Evolutionary conservation across 192 early-diverging fungal genomes (phyloP).

Genomic region (Haplosporangium gracile): DNA sequence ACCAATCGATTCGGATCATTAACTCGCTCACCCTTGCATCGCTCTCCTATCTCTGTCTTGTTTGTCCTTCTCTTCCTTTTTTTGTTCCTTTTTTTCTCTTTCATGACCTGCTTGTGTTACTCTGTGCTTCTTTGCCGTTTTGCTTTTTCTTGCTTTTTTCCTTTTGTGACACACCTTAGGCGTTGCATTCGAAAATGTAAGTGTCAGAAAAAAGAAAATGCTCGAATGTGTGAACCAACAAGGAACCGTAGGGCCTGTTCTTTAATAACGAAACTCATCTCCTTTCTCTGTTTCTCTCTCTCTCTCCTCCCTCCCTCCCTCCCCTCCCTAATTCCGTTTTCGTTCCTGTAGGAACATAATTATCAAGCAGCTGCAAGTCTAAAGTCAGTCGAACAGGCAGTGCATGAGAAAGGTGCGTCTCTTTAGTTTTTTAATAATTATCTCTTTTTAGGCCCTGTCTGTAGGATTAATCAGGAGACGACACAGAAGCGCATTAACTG

Average conservation of each 20-base stretch:
- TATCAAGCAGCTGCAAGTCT: conserved; percentile 53
- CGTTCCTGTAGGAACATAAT: conserved; percentile 31
- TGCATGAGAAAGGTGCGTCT: conserved; percentile 51
- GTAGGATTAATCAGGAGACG: neutral
- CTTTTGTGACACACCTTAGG: conserved; percentile 38
- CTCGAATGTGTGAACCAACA: neutral
- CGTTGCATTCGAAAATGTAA: conserved; percentile 69
- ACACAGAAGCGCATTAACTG: neutral
- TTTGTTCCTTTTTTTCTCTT: neutral
- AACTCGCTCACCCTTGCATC: neutral
- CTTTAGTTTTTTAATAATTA: neutral
- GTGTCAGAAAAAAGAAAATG: neutral
- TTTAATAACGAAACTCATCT: neutral
- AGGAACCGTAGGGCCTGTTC: neutral
- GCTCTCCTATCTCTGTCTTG: neutral
- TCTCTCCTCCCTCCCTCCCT: neutral
- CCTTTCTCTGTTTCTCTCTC: neutral
- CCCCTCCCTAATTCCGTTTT: neutral
- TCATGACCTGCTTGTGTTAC: no score
- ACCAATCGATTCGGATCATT: neutral
- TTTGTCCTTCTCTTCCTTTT: neutral
- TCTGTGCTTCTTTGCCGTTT: neutral
- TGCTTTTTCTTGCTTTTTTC: neutral
- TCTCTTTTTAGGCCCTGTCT: neutral
- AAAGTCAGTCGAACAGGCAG: conserved; percentile 50